These are phyloP conservation scores for Ocimum tenuiflorum DNA, from an alignment of 257 asterid species.

Conservation along the genomic window DNA sequence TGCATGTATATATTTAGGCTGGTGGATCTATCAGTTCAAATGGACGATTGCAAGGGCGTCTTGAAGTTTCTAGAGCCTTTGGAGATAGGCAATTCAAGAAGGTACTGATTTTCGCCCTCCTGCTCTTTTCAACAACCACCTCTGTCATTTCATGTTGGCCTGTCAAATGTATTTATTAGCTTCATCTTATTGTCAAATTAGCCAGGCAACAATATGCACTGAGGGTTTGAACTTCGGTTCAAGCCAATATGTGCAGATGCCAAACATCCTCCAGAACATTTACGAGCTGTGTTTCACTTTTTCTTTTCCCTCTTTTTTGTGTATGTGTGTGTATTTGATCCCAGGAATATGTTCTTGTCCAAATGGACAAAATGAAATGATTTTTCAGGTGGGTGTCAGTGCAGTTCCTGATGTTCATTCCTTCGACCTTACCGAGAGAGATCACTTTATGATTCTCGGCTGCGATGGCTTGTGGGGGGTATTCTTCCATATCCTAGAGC, in stretches of 20 bases:
- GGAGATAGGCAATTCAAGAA: slow-evolving; percentile 92
- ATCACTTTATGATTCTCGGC: slow-evolving; percentile 80
- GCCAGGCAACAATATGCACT: neutral
- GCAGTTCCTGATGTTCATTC: slow-evolving; percentile 87
- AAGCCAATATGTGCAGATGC: neutral
- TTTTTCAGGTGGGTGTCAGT: slow-evolving; percentile 83
- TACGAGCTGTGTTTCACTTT: neutral
- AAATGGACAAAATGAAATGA: neutral
- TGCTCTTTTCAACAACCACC: neutral
- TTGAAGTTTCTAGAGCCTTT: slow-evolving; percentile 93
- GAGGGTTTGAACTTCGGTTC: neutral
- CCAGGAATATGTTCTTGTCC: neutral
- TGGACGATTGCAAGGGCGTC: slow-evolving; percentile 87
- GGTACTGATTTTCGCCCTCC: slow-evolving; percentile 33
- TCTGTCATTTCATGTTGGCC: neutral
- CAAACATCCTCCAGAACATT: neutral
- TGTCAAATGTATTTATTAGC: neutral
- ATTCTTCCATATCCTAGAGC: slow-evolving; percentile 19
- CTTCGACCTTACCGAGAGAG: slow-evolving; percentile 87
- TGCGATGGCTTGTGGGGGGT: slow-evolving; percentile 99
- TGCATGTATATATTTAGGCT: slow-evolving; percentile 40
- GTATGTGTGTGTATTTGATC: neutral
- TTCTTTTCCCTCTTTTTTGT: neutral
- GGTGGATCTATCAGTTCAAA: slow-evolving; percentile 86
- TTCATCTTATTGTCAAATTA: slow-evolving; percentile 3